Base-by-base conservation (phyloP, 306 rosid species). In the Vigna trinervia region DNA sequence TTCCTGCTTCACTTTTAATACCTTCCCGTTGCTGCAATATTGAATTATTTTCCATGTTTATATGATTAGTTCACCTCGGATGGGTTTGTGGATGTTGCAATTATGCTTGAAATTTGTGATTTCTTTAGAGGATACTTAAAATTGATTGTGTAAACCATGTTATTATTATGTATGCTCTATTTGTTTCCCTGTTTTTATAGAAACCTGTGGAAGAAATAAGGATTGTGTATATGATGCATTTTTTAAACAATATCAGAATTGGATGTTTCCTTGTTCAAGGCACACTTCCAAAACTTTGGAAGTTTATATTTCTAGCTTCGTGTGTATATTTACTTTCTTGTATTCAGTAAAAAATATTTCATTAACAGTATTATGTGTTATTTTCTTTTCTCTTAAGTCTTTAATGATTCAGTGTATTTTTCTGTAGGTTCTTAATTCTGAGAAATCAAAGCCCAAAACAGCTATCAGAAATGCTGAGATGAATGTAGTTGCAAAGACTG, bases 401-500 rank as follows among this genome's bases (percentile, higher is more conserved):
- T 61, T 34, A 59, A 84, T 74, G 22, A 69, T 59, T 28, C 65
- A 9, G 38, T 70, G 81, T 80, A 32, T 61, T 62, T 20, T 76
- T 43, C 12, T 78, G 72, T 63, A 95, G 96, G 91, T 82, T 52
- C 88, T 86, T 76, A 92, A 62, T 88, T 89, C 97, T 61, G 99
- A 96, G 48, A 96, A 96, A 83, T 87, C 90, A 59, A 96, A 96
- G 86, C 84, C 94, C 68, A 96, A 96, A 88, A 52, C 87, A 68
- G 75, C 78, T 17, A 80, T 75, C 47, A 86, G 97, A 77, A 69
- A 85, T 73, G 78, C 86, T 65, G 99, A 95, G 72, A 78, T 81
- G 80, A 91, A 76, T 86, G 86, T 69, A 58, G 78, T 85, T 47
- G 76, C 80, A 59, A 95, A 95, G 90, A 82, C 73, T 76, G 90